A percentile compares a stretch with the other conserved stretches of the same genome.
Conservation (phyloP, 2,329 filamentous ascomycete genomes). For the Ceratocystis alfenasii region DNA sequence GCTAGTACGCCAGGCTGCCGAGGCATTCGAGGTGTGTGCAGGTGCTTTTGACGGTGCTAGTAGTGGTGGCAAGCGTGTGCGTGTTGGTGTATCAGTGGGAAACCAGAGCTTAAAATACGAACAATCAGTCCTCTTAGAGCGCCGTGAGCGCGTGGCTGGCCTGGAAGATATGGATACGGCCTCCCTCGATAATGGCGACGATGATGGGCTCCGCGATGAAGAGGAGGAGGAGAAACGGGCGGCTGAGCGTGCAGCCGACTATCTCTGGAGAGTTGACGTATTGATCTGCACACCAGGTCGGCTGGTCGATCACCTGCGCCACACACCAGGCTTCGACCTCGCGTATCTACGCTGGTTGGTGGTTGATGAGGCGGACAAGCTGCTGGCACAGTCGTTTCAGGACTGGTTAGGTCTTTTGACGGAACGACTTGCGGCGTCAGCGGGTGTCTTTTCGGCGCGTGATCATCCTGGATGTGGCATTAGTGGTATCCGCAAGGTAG, state of each 20-base stretch:
- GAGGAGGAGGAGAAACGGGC: constrained; percentile 36
- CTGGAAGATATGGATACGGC: background rate
- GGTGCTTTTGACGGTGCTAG: constrained; percentile 42
- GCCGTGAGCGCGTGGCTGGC: constrained; percentile 39
- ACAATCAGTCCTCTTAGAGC: constrained; percentile 38
- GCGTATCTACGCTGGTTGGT: constrained; percentile 75
- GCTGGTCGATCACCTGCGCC: constrained; percentile 78
- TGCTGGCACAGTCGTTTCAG: constrained; percentile 84
- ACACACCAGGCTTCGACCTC: constrained; percentile 70
- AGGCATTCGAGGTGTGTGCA: constrained; percentile 63
- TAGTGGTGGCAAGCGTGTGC: constrained; percentile 49
- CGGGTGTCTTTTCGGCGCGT: constrained; percentile 22
- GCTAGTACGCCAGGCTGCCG: constrained; percentile 72
- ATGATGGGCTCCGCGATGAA: constrained; percentile 28
- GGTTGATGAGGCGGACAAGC: constrained; percentile 85
- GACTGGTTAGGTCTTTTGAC: constrained; percentile 72
- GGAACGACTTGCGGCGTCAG: constrained; percentile 35
- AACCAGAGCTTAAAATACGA: constrained; percentile 61
- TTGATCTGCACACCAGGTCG: constrained; percentile 85
- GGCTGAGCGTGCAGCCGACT: constrained; percentile 51
- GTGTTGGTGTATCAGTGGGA: constrained; percentile 71
- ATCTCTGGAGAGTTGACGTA: constrained; percentile 66
- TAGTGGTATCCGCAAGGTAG: constrained; percentile 58
- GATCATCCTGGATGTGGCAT: constrained; percentile 40
- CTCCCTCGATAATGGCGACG: constrained; percentile 26